These are phyloP conservation scores for Vanrija humicola DNA, from an alignment of 1,284 basidiomycete species.

Conservation along the genomic window DNA sequence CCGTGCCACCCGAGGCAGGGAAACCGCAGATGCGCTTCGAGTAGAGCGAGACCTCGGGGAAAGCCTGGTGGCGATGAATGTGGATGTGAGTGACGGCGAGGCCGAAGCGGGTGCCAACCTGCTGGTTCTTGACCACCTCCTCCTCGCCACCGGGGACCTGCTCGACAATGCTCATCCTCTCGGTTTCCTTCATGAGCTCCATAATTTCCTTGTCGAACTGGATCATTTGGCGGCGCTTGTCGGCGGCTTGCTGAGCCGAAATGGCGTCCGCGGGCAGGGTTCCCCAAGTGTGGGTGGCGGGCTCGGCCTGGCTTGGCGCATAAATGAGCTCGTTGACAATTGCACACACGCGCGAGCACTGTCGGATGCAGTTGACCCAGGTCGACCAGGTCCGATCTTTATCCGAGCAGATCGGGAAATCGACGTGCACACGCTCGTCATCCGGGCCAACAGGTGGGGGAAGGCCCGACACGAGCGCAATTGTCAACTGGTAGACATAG, in stretches of 20 bases:
- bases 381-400: conserved; percentile 44
- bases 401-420: conserved; percentile 43
- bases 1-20: conserved; percentile 10
- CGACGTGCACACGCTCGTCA: conserved; percentile 40
- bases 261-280: no score
- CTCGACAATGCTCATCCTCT: conserved; percentile 38
- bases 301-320: background rate
- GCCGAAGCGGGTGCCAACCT: conserved; percentile 41
- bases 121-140: conserved; percentile 47
- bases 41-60: conserved; percentile 49
- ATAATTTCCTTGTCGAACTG: conserved; percentile 39
- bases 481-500: conserved; percentile 38
- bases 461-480: conserved; percentile 30
- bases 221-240: conserved; percentile 26
- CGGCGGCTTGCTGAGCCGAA: background rate
- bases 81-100: conserved; percentile 47
- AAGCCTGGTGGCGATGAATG: conserved; percentile 46
- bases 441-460: conserved; percentile 31
- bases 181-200: conserved; percentile 42
- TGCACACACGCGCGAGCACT: conserved; percentile 34
- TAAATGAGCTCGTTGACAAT: conserved; percentile 41
- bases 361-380: conserved; percentile 41
- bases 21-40: conserved; percentile 47
- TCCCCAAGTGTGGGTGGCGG: no score
- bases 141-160: conserved; percentile 48